phyloP scores from a whole-genome alignment of 2,329 filamentous ascomycete species.

The Alternaria sp. region DNA sequence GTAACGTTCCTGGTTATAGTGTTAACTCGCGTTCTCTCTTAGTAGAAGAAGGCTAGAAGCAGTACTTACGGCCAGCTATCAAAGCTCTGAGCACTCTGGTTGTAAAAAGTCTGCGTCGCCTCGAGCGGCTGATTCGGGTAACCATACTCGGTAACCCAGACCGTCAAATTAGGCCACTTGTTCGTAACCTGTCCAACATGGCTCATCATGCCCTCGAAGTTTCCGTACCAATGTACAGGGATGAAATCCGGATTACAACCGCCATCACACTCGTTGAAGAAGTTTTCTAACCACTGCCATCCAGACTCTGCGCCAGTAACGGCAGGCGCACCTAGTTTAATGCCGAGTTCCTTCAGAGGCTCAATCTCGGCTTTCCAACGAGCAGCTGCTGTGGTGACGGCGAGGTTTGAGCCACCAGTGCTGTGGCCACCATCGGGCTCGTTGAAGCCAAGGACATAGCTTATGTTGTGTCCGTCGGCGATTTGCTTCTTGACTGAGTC shows the following conservation, averaged over 20 bases:
- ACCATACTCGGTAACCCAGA: slow-evolving; percentile 85
- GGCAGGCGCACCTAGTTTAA: slow-evolving; percentile 75
- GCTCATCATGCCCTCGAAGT: slow-evolving; percentile 73
- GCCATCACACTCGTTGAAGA: slow-evolving; percentile 66
- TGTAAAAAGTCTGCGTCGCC: slow-evolving; percentile 72
- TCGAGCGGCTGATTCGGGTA: slow-evolving; percentile 64
- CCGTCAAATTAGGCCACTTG: slow-evolving; percentile 60
- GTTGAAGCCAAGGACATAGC: slow-evolving; percentile 78
- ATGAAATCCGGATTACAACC: slow-evolving; percentile 60
- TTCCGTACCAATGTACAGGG: slow-evolving; percentile 66
- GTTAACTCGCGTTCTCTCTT: fast-evolving
- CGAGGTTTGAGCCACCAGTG: slow-evolving; percentile 70
- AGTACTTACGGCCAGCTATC: slow-evolving; percentile 65
- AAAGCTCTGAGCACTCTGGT: slow-evolving; percentile 71
- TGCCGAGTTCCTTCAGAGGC: slow-evolving; percentile 68
- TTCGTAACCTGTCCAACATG: slow-evolving; percentile 69
- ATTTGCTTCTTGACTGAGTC: slow-evolving; percentile 66
- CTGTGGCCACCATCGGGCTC: slow-evolving; percentile 71
- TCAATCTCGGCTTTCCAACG: slow-evolving; percentile 77
- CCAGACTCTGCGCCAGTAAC: slow-evolving; percentile 70
- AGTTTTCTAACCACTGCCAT: slow-evolving; percentile 73
- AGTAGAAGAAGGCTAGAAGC: no score
- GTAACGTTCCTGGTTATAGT: slow-evolving; percentile 60
- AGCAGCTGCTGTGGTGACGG: slow-evolving; percentile 68
- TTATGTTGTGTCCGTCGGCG: slow-evolving; percentile 64